Base-by-base conservation (phyloP, 768 basidiomycete species). In the Leccinum barrowsii region DNA sequence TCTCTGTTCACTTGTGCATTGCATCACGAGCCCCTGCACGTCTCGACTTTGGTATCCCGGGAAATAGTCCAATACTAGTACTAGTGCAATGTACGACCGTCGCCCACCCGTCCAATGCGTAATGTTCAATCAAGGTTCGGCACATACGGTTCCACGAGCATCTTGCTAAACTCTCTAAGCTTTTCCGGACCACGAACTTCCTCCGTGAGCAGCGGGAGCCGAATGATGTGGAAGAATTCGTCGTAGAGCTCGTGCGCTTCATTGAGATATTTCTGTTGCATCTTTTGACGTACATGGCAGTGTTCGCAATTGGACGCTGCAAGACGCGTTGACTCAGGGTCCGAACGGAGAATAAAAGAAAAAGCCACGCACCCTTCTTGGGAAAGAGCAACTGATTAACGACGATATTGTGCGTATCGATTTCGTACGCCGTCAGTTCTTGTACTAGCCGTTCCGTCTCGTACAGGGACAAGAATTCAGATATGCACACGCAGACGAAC, bases 361-460 rank as follows among this genome's bases (percentile, higher is more conserved):
- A 26, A 32, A n/a, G 4, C 19, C 13, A 77, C 88, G 59, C 68
- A 94, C 94, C 83, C 69, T 85, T 79, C 78, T 90, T 93, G 15
- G 97, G 96, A 80, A 93, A 98, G 35, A 99, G 77, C 5, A 99
- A 78, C 74, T 99, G 97, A 70, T 99, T 99, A 56, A 98, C 94
- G 56, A 98, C 93, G 67, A 99, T 98, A 72, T 96, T 95, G 74
- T 99, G 97, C 51, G 94, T 97, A 73, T 98, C 95, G 70, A 98
- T 98, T 71, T 94, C 93, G 70, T 93, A 93, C 48, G 85, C 78
- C n/a, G 90, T 92, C 48, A 97, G 78, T 72, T 98, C 95, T 74
- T 99, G 97, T 30, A 99, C 92, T 24, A 99, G 82, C 28, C 97
- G 90, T 74, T 99, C 97, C 26, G 97, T 99, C 79, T 99, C 97